Base-by-base conservation (phyloP, 129 eudicot species). In the Helianthus tuberosus region DNA sequence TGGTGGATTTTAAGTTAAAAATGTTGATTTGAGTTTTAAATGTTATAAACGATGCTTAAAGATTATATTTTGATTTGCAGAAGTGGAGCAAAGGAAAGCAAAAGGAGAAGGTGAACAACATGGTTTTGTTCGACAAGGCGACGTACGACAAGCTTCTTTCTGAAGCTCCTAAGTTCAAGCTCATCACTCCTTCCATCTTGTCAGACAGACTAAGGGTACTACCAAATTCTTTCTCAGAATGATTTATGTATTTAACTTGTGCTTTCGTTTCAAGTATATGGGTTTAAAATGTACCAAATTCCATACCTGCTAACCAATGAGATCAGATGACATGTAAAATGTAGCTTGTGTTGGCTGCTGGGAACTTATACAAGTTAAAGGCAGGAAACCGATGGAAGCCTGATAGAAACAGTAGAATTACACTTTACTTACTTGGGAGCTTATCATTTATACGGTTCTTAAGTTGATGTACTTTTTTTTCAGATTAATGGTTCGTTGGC, bases 401-500 rank as follows among this genome's bases (percentile, higher is more conserved):
- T 0, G 36, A 32, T 32, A 2, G 36, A 3, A 32, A 32, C 36
- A 1, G 3, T 27, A 27, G 32, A 1, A 0, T 2, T 27, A 27
- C 32, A 2, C 32, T 27, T 1, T 1, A 27, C 2, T 27, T 27
- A 1, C 32, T 27, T 0, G 5, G 46, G 8, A 0, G 46, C 46
- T 6, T 39, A 39, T 39, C 1, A 8, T 6, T 39, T 23, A 20
- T 8, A 20, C 13, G n/a, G 14, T 23, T 29, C 17, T 35, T 32
- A 61, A 32, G 15, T 35, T 61, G 14, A n/a, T 57, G 4, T 69
- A 15, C 41, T 2, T 11, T 2, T 48, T 9, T 15, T 41, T 16
- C 41, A 71, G 96, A 81, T 92, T n/a, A 92, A 83, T 77, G 97
- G 97, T 72, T 88, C 97, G 11, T 82, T 91, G 11, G 96, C 96